These are phyloP conservation scores for Alternaria dauci DNA, from an alignment of 2,329 filamentous ascomycete genomes.

Conservation along the genomic window DNA sequence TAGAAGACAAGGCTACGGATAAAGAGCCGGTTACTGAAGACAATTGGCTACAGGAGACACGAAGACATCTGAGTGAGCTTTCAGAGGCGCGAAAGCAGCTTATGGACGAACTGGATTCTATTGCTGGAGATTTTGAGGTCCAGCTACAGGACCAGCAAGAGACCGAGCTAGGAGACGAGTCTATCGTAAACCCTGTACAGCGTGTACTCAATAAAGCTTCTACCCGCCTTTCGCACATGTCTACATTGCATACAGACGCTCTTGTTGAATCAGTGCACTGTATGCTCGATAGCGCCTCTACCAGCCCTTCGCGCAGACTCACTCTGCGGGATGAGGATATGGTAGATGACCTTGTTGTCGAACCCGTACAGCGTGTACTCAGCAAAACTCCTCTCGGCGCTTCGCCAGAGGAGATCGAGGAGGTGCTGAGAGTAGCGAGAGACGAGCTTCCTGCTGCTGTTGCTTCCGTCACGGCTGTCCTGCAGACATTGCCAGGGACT, in stretches of 20 bases:
- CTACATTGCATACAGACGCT: background rate
- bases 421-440: slow-evolving; percentile 4
- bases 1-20: slow-evolving; percentile 15
- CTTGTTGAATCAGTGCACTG: background rate
- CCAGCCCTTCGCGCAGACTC: background rate
- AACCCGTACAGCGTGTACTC: background rate
- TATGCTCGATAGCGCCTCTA: background rate
- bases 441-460: slow-evolving; percentile 4
- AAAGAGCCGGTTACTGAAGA: slow-evolving; percentile 22
- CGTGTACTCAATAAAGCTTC: background rate
- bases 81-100: slow-evolving; percentile 32
- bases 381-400: background rate
- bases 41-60: slow-evolving; percentile 30
- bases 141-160: slow-evolving; percentile 25
- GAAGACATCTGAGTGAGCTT: slow-evolving; percentile 29
- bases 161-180: background rate
- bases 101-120: slow-evolving; percentile 41
- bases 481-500: background rate
- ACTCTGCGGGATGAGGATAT: background rate
- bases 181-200: background rate
- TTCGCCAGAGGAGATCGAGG: slow-evolving; percentile 6
- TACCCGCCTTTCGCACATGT: background rate
- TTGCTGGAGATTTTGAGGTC: slow-evolving; percentile 38
- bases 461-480: background rate
- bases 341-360: background rate